phyloP scores from a whole-genome alignment of 371 early-diverging fungal genomes.

The Mucor piriformis region DNA sequence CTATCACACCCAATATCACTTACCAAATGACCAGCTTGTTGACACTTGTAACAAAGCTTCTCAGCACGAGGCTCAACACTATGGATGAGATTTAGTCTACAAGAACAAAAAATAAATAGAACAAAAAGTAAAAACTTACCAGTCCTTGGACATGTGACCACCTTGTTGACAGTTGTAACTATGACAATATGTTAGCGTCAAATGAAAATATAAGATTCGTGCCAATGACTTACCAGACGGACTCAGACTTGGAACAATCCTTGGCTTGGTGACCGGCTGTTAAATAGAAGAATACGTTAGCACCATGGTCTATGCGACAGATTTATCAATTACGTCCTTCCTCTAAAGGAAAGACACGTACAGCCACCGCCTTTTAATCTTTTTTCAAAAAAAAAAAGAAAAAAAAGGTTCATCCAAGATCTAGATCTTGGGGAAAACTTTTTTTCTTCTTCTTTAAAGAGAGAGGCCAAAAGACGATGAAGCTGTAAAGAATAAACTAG shows the following conservation, averaged over 20 bases:
- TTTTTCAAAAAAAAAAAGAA: neutral
- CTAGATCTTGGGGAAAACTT: slow-evolving; percentile 3
- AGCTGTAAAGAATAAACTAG: neutral
- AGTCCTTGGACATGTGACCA: slow-evolving; percentile 64
- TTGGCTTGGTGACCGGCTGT: slow-evolving; percentile 70
- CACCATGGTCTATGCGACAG: no score
- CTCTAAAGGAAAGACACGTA: slow-evolving; percentile 1
- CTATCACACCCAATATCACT: no score
- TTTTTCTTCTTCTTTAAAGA: neutral
- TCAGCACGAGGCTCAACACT: slow-evolving; percentile 65
- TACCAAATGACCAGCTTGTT: slow-evolving; percentile 56
- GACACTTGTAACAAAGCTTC: slow-evolving; percentile 63
- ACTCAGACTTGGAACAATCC: slow-evolving; percentile 58
- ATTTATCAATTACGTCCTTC: no score
- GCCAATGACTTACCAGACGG: slow-evolving; percentile 57
- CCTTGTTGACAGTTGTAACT: slow-evolving; percentile 66
- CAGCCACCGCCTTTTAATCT: slow-evolving; percentile 1
- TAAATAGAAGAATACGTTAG: slow-evolving; percentile 17
- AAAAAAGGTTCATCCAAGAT: neutral
- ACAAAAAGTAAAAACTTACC: slow-evolving; percentile 29
- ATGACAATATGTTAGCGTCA: slow-evolving; percentile 5
- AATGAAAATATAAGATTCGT: neutral
- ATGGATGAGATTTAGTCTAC: neutral
- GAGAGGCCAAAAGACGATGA: neutral
- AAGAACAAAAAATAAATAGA: neutral